Base-by-base conservation (phyloP, 331 rosid species). In the Rhamnella rubrinervis region DNA sequence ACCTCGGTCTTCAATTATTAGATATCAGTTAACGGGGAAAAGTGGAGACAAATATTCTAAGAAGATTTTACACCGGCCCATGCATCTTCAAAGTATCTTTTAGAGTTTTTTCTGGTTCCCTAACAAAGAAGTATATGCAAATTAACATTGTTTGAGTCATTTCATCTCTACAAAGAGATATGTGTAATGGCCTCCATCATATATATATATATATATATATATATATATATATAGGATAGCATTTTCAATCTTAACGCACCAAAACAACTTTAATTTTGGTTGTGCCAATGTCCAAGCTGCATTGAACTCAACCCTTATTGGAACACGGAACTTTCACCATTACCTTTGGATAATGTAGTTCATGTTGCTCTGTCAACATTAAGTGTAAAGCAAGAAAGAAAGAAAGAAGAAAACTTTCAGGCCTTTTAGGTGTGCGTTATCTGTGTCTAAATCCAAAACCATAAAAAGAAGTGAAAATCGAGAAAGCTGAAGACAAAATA, bases 291-390 rank as follows among this genome's bases (percentile, higher is more conserved):
- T 11, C 12, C 51, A 58, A 66, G 19, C 67, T 66, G 21, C 68
- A 59, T 14, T 39, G 20, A 59, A 41, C 63, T 68, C 10, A 16
- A 26, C 23, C 39, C 21, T 20, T 15, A 68, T 40, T 68, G 55
- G 61, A 21, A 35, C 47, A 59, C 58, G 57, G 28, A 49, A 74
- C 66, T 61, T 21, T 66, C 38, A 17, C 66, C 61, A 58, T 16
- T 10, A 13, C 2, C 14, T 13, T 1, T 35, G 19, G 55, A 2
- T 63, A 31, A 31, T 41, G 7, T 11, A 10, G 18, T 63, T 40
- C 55, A 20, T 35, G 31, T 63, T 35, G 31, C 44, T n/a, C 67
- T 63, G 55, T 63, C 38, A 5, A 21, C 4, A 38, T 37, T 18
- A 11, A 38, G 21, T 61, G 20, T 4, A 8, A 11, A 10, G 20